These are phyloP conservation scores for Geotrichum ghanense DNA, from an alignment of 805 yeast species.

Conservation along the genomic window DNA sequence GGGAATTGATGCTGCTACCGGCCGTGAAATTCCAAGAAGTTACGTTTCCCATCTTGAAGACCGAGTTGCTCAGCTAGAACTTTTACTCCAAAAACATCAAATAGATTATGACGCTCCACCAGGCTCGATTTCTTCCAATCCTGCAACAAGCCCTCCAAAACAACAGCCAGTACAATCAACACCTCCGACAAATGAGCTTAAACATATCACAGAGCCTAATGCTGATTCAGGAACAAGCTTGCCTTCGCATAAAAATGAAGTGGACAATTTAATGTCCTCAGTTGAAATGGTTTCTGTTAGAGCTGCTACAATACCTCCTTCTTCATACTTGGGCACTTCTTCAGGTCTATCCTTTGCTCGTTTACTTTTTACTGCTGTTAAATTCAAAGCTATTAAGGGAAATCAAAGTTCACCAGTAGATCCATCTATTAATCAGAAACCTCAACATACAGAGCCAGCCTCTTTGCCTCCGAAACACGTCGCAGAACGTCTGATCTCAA, in stretches of 20 bases:
- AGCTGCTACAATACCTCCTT: slow-evolving; percentile 13
- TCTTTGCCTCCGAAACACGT: slow-evolving; percentile 56
- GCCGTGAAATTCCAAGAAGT: slow-evolving; percentile 67
- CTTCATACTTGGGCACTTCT: slow-evolving; percentile 23
- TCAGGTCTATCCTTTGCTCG: slow-evolving; percentile 63
- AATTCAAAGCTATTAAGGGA: slow-evolving; percentile 23
- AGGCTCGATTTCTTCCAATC: too few relatives aligned
- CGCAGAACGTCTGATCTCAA: slow-evolving; percentile 53
- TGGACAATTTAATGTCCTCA: slow-evolving; percentile 17
- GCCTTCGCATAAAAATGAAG: slow-evolving; percentile 10
- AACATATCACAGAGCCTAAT: slow-evolving; percentile 3
- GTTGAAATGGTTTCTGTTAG: slow-evolving; percentile 21
- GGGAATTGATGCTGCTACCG: slow-evolving; percentile 80
- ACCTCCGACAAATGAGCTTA: not conserved
- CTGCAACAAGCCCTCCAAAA: not conserved
- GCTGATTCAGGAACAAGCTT: slow-evolving; percentile 6
- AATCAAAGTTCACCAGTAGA: slow-evolving; percentile 6
- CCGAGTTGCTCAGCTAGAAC: slow-evolving; percentile 45
- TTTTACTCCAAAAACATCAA: slow-evolving; percentile 34
- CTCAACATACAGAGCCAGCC: slow-evolving; percentile 35
- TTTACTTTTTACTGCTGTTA: slow-evolving; percentile 70
- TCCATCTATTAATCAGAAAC: not conserved
- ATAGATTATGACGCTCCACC: slow-evolving; percentile 6
- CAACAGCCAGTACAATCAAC: not conserved
- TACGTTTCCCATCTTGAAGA: slow-evolving; percentile 65